Conservation (phyloP, 106 monocot genomes). For the Alisma plantagoaquatica region DNA sequence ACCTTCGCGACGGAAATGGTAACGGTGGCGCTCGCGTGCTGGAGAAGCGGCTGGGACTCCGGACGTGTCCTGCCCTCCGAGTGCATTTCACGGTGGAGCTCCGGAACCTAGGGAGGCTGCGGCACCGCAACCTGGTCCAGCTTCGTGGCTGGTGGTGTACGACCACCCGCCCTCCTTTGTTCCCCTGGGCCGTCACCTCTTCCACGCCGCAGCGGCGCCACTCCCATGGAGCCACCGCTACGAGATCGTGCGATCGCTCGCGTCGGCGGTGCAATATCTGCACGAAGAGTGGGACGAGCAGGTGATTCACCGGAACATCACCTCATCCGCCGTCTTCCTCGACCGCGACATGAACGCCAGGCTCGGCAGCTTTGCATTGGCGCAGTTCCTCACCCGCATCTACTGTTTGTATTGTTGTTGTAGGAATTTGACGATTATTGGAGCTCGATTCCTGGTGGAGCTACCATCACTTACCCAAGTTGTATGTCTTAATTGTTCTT, state of each 20-base stretch:
- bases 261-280: slow-evolving; percentile 74
- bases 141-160: slow-evolving; percentile 92
- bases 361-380: slow-evolving; percentile 77
- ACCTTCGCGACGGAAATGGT: too few relatives aligned
- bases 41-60: slow-evolving; percentile 78
- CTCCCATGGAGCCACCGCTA: slow-evolving; percentile 64
- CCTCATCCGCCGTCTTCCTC: slow-evolving; percentile 69
- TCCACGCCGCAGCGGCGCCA: slow-evolving; percentile 11
- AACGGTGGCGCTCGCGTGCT: slow-evolving; percentile 32
- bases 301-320: slow-evolving; percentile 88
- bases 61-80: slow-evolving; percentile 83
- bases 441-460: too few relatives aligned
- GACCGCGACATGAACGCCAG: slow-evolving; percentile 61
- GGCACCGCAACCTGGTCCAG: slow-evolving; percentile 85
- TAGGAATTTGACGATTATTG: too few relatives aligned
- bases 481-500: too few relatives aligned
- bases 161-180: slow-evolving; percentile 47
- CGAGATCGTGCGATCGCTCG: slow-evolving; percentile 54
- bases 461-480: too few relatives aligned
- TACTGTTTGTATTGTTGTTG: too few relatives aligned
- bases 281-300: slow-evolving; percentile 98
- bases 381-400: slow-evolving; percentile 80
- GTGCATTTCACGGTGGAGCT: slow-evolving; percentile 72
- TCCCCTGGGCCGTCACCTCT: slow-evolving; percentile 51
- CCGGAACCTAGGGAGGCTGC: slow-evolving; percentile 54